Evolutionary conservation across 1,284 basidiomycete species (phyloP), one percentile per base, ranked within the genome.

Genomic region (Termitomyces sp.): DNA sequence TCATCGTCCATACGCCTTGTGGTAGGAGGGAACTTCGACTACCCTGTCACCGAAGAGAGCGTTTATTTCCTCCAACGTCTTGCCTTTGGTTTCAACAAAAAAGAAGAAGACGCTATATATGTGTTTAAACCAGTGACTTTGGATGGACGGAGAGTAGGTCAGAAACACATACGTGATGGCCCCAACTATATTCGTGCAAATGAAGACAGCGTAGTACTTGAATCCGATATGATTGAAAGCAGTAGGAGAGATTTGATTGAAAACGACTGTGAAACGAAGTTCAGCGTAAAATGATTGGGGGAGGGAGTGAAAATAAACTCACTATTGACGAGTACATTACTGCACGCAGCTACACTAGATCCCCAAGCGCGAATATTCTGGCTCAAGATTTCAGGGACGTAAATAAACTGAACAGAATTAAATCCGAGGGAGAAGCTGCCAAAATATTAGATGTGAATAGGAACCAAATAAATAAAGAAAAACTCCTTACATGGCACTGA

Each of bases 161-260:
- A 38, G 11, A 13, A 46, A 38, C 7, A 53, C 52, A 21, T 24
- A 53, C 47, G 35, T 21, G 35, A 49, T 19, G 35, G 47, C 46
- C 19, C 42, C 52, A 31, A 53, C 7, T 16, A 53, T 28, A 16
- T 53, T 49, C 6, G 47, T 39, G 24, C 42, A 49, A 26, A 53
- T 7, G 19, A 53, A 53, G 11, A 53, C 52, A n/a, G 47, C 30
- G 46, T 49, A 49, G 21, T 46, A 53, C 42, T 53, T 53, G 47
- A 45, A 53, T 21, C 46, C 51, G n/a, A 38, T 24, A 24, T 19
- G 30, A 14, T 34, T 16, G 24, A 47, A 47, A 37, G 46, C 34
- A 21, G 8, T 0, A 19, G 10, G 10, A 13, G 37, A 30, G 28
- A 30, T 42, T 42, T 28, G 24, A 28, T 28, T 42, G 40, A 42